These are phyloP conservation scores for Cyamopsis tetragonoloba DNA, from an alignment of 306 rosid species.

Conservation along the genomic window DNA sequence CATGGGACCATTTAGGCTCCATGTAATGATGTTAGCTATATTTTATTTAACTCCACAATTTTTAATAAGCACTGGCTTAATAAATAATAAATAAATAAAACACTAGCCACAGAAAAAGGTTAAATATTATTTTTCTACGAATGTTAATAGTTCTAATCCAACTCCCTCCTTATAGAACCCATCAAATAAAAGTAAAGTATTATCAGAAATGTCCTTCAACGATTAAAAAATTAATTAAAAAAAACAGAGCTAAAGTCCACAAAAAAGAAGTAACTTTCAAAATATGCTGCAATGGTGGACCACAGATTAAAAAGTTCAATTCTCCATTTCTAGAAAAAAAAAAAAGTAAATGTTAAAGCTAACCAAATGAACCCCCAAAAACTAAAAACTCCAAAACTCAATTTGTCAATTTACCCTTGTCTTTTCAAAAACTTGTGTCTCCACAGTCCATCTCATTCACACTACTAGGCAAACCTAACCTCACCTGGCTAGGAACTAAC, in stretches of 20 bases:
- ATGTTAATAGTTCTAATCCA: too few relatives aligned
- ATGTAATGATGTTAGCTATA: background rate
- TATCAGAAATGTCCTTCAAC: background rate
- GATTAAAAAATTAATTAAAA: background rate
- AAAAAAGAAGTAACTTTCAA: slow-evolving; percentile 16
- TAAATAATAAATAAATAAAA: background rate
- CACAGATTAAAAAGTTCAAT: slow-evolving; percentile 35
- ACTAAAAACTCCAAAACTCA: too few relatives aligned
- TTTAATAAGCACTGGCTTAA: background rate
- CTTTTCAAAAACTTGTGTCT: too few relatives aligned
- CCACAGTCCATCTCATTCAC: slow-evolving; percentile 19
- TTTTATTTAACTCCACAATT: background rate
- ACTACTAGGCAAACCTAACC: slow-evolving; percentile 33
- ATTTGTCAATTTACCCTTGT: too few relatives aligned
- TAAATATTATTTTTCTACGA: background rate
- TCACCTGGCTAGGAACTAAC: slow-evolving; percentile 45
- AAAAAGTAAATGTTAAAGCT: background rate
- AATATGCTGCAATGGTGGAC: slow-evolving; percentile 38
- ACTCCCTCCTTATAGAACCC: too few relatives aligned
- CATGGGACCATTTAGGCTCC: background rate
- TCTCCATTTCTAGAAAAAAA: slow-evolving; percentile 24
- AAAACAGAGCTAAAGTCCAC: background rate
- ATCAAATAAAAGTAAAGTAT: too few relatives aligned
- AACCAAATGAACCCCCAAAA: too few relatives aligned
- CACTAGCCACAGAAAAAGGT: background rate